A percentile compares a stretch with the other conserved stretches of the same genome.
phyloP scores from a whole-genome alignment of 495 filamentous ascomycete genomes.

The Aspergillus ostianus region DNA sequence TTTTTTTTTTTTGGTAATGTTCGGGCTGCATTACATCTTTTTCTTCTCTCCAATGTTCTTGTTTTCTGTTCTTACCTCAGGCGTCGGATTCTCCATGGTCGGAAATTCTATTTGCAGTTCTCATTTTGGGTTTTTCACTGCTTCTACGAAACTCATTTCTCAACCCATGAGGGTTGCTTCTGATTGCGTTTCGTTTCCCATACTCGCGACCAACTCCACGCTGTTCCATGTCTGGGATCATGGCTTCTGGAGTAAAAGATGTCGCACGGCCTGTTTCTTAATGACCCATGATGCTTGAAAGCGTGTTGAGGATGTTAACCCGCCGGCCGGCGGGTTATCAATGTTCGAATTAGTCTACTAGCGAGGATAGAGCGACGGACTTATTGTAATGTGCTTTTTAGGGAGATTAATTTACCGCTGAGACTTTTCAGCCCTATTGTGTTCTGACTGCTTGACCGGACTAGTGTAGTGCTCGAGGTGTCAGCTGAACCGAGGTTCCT shows the following conservation, averaged over 20 bases:
- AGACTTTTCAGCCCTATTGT: neutral
- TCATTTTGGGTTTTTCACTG: slow-evolving; percentile 24
- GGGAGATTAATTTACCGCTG: slow-evolving; percentile 7
- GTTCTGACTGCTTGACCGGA: neutral
- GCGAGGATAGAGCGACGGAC: slow-evolving; percentile 5
- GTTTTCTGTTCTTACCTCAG: slow-evolving; percentile 26
- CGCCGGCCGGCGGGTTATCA: neutral
- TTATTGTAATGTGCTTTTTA: slow-evolving; percentile 9
- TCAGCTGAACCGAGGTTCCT: neutral
- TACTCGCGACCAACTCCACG: slow-evolving; percentile 2
- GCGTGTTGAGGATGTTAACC: neutral
- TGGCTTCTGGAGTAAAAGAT: slow-evolving; percentile 4
- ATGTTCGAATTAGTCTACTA: neutral
- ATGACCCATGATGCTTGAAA: neutral
- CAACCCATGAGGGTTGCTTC: neutral
- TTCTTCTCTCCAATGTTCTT: slow-evolving; percentile 40
- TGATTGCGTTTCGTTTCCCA: neutral
- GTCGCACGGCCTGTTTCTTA: neutral
- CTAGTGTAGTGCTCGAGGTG: neutral
- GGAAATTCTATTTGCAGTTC: slow-evolving; percentile 19
- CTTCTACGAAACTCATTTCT: neutral
- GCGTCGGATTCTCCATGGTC: slow-evolving; percentile 31
- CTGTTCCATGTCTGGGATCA: neutral
- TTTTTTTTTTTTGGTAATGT: slow-evolving; percentile 28
- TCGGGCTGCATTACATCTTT: slow-evolving; percentile 30